Base-by-base conservation (phyloP, 129 eudicot genomes). In the Saposhnikovia divaricata region DNA sequence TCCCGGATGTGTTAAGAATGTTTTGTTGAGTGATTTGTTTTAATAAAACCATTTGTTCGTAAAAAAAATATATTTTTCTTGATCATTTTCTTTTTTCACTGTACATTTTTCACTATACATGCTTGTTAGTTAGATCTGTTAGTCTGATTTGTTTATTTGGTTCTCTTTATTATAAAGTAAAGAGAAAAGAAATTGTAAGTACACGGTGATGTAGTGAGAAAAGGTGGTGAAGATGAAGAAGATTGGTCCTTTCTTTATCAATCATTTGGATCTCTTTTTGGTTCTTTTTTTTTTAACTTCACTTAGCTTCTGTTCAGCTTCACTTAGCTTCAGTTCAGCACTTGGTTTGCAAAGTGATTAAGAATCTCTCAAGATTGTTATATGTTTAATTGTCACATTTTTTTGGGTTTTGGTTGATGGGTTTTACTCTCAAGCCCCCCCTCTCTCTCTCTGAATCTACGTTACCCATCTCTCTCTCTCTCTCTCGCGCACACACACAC, bases 301-400 rank as follows among this genome's bases (percentile, higher is more conserved):
- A n/a, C n/a, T n/a, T n/a, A n/a, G n/a, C n/a, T n/a, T n/a, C n/a
- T n/a, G n/a, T n/a, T n/a, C n/a, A 19, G 57, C 59, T 78, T 57
- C 37, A 55, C 10, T 53, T 18, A 27, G 69, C 79, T 82, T 66
- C 66, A 37, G 38, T 72, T 45, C 76, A 38, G 86, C 82, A 23
- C 1, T 31, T 12, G 18, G 53, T 28, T n/a, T 75, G 9, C 65
- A 13, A 46, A 78, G 45, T 25, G 57, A 74, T 39, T 43, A 55
- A 43, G 75, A 78, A 55, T 77, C 74, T 40, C 28, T 47, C 68
- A 79, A 83, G 71, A 78, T 61, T 74, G 69, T 79, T 61, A 18
- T 61, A 31, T 82, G 86, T 83, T 80, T 43, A n/a, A n/a, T n/a
- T n/a, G 83, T 70, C 77, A 21, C 77, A 77, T 51, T 82, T 25